Evolutionary conservation across 192 early-diverging fungal genomes (phyloP).

Genomic region (Backusella australiensis): DNA sequence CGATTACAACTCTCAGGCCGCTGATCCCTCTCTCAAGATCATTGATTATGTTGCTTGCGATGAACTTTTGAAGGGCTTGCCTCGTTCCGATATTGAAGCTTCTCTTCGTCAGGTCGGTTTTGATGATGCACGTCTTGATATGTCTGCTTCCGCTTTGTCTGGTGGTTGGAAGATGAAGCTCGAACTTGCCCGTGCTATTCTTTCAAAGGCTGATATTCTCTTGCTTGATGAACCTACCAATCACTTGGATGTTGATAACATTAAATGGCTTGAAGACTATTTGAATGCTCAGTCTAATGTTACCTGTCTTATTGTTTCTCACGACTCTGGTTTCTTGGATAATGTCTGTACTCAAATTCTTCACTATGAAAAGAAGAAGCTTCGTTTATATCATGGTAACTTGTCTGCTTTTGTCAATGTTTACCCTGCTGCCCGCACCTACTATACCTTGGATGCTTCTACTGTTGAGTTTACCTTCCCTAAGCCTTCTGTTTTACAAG

Average conservation of each 20-base stretch:
- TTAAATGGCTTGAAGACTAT: slow-evolving; percentile 78
- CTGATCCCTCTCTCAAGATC: slow-evolving; percentile 59
- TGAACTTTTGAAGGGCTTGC: slow-evolving; percentile 43
- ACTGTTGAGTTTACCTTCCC: slow-evolving; percentile 71
- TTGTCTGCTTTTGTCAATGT: slow-evolving; percentile 72
- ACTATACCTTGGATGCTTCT: slow-evolving; percentile 72
- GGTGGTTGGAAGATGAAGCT: slow-evolving; percentile 92
- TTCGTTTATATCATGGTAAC: slow-evolving; percentile 79
- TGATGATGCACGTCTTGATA: slow-evolving; percentile 52
- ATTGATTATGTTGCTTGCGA: slow-evolving; percentile 61
- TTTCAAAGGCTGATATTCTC: slow-evolving; percentile 83
- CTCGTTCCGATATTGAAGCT: slow-evolving; percentile 38
- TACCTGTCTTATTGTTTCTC: slow-evolving; percentile 75
- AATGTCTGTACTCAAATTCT: slow-evolving; percentile 80
- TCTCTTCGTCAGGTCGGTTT: slow-evolving; percentile 64
- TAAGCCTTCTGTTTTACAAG: slow-evolving; percentile 73
- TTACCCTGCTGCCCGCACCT: slow-evolving; percentile 72
- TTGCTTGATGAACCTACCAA: slow-evolving; percentile 94
- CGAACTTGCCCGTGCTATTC: slow-evolving; percentile 77
- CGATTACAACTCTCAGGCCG: slow-evolving; percentile 68
- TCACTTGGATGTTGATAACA: slow-evolving; percentile 77
- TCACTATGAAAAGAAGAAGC: slow-evolving; percentile 75
- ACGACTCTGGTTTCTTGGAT: slow-evolving; percentile 81
- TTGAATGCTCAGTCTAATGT: slow-evolving; percentile 61
- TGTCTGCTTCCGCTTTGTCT: slow-evolving; percentile 63